These are phyloP conservation scores for Neurospora sp. DNA, from an alignment of 495 filamentous ascomycete species.

Conservation along the genomic window DNA sequence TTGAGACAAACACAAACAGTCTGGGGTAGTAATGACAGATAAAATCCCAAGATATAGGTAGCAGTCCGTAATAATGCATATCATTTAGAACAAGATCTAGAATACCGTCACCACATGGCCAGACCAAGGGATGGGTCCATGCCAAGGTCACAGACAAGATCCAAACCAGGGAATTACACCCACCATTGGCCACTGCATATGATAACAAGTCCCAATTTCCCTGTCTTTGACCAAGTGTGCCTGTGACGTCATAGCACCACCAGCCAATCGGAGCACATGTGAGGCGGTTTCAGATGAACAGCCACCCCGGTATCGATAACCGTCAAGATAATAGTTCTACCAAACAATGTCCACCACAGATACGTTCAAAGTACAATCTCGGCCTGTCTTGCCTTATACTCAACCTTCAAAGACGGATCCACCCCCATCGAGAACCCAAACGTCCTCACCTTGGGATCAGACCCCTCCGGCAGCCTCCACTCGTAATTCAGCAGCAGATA, in stretches of 20 bases:
- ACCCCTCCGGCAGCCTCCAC: slow-evolving; percentile 17
- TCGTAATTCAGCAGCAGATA: slow-evolving; percentile 31
- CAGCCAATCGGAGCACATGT: not conserved
- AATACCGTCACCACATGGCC: not conserved
- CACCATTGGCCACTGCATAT: not conserved
- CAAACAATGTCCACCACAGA: not conserved
- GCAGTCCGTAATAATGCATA: not conserved
- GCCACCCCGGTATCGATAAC: too few relatives aligned
- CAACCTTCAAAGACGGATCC: slow-evolving; percentile 9
- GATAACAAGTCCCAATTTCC: not conserved
- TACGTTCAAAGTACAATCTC: slow-evolving; percentile 3
- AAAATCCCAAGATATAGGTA: not conserved
- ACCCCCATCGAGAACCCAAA: slow-evolving; percentile 4
- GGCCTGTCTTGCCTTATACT: slow-evolving; percentile 3
- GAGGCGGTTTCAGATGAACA: too few relatives aligned
- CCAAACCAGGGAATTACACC: not conserved
- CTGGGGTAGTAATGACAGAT: not conserved
- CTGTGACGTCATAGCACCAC: not conserved
- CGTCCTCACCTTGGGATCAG: not conserved
- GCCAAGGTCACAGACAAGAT: not conserved
- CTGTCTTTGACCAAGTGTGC: not conserved
- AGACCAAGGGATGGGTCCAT: not conserved
- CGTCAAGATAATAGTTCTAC: too few relatives aligned
- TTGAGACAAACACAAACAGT: not conserved
- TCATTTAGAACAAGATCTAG: not conserved